phyloP scores from a whole-genome alignment of 192 early-diverging fungal genomes.

The Coemansia sp. region DNA sequence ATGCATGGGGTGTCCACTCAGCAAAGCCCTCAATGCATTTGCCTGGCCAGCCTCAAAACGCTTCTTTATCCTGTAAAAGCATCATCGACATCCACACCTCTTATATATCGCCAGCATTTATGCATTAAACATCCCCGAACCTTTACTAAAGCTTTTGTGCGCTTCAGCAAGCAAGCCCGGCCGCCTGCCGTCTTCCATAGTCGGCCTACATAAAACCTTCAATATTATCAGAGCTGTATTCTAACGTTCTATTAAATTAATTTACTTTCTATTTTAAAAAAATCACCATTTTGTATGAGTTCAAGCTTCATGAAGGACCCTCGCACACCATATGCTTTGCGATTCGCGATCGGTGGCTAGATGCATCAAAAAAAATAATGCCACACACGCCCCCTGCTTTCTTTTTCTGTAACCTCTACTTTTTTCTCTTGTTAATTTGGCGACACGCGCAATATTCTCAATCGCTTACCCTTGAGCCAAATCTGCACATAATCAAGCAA shows the following conservation, averaged over 20 bases:
- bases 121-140: neutral
- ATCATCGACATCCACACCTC: neutral
- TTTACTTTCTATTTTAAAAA: no score
- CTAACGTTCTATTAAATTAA: neutral
- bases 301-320: neutral
- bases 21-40: constrained; percentile 7
- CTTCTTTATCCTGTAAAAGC: neutral
- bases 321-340: neutral
- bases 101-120: neutral
- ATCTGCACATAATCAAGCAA: constrained; percentile 1
- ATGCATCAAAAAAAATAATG: neutral
- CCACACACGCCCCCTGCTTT: neutral
- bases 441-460: neutral
- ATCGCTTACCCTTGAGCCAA: neutral
- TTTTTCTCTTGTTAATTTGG: constrained; percentile 3
- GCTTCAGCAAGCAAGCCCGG: neutral
- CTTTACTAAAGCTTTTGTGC: neutral
- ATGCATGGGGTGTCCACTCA: constrained; percentile 7
- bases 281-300: no score
- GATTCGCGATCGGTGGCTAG: neutral
- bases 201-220: neutral
- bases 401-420: neutral
- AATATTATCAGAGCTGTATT: neutral
- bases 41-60: constrained; percentile 3
- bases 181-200: neutral